Evolutionary conservation across 2,329 filamentous ascomycete species (phyloP).

Genomic region (Teratosphaeria epicoccoides): DNA sequence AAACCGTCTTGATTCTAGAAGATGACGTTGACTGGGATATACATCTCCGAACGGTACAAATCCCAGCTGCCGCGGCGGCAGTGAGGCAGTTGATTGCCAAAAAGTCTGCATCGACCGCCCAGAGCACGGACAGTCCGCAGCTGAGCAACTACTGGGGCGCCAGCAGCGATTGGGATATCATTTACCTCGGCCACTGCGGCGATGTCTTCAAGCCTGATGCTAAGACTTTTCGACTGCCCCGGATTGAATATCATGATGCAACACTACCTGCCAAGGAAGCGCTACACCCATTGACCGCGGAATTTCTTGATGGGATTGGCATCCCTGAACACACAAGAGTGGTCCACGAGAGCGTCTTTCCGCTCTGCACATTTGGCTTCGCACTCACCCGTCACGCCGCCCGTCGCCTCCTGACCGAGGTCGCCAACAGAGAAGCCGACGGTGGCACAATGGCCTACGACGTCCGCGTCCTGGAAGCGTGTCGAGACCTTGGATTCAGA

Average conservation of each 20-base stretch:
- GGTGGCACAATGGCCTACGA: constrained; percentile 30
- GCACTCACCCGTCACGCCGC: constrained; percentile 31
- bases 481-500: constrained; percentile 25
- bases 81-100: constrained; percentile 27
- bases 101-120: not conserved
- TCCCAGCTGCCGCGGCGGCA: constrained; percentile 32
- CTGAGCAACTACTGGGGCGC: constrained; percentile 30
- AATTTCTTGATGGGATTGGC: constrained; percentile 26
- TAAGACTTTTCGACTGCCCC: constrained; percentile 18
- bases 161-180: constrained; percentile 28
- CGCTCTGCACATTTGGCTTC: constrained; percentile 37
- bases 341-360: constrained; percentile 32
- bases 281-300: constrained; percentile 29
- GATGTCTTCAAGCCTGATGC: constrained; percentile 27
- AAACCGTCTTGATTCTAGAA: constrained; percentile 35
- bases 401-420: constrained; percentile 23
- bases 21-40: constrained; percentile 39
- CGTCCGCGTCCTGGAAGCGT: constrained; percentile 30
- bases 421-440: constrained; percentile 23
- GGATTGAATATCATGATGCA: constrained; percentile 23
- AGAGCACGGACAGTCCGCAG: constrained; percentile 1
- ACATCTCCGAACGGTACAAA: constrained; percentile 32
- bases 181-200: constrained; percentile 34
- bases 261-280: constrained; percentile 27
- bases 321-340: constrained; percentile 29